Evolutionary conservation across 2,329 filamentous ascomycete genomes (phyloP).

Genomic region (Clarireedia monteithiana): DNA sequence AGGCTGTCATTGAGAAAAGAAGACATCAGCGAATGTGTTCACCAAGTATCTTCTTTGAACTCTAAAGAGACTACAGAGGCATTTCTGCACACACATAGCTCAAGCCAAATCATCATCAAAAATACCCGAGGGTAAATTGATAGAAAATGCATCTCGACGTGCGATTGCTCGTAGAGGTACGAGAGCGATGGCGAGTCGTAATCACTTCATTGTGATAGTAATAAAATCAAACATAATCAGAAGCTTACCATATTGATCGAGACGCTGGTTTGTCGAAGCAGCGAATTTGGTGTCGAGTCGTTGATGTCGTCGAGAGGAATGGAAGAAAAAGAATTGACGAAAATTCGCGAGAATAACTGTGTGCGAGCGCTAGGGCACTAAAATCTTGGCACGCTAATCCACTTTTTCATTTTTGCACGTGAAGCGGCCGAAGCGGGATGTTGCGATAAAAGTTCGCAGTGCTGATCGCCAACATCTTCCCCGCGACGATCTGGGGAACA

Average conservation of each 20-base stretch:
- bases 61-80: constrained; percentile 67
- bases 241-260: constrained; percentile 56
- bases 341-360: neutral
- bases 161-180: constrained; percentile 33
- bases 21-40: constrained; percentile 84
- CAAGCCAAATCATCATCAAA: constrained; percentile 57
- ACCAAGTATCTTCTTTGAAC: constrained; percentile 79
- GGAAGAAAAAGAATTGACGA: constrained; percentile 21
- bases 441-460: neutral
- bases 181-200: constrained; percentile 29
- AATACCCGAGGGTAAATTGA: constrained; percentile 26
- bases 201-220: constrained; percentile 21
- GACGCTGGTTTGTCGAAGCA: constrained; percentile 37
- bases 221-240: constrained; percentile 28
- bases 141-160: constrained; percentile 30
- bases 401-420: neutral
- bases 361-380: constrained; percentile 14
- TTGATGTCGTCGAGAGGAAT: constrained; percentile 16
- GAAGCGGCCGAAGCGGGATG: neutral
- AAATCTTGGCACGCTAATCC: constrained; percentile 20
- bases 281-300: constrained; percentile 15
- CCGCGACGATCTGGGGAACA: neutral
- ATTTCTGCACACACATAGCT: constrained; percentile 39
- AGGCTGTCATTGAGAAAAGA: constrained; percentile 99
- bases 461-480: constrained; percentile 5